These are phyloP conservation scores for Solanum bulbocastanum DNA, from an alignment of 257 asterid species.

Conservation along the genomic window DNA sequence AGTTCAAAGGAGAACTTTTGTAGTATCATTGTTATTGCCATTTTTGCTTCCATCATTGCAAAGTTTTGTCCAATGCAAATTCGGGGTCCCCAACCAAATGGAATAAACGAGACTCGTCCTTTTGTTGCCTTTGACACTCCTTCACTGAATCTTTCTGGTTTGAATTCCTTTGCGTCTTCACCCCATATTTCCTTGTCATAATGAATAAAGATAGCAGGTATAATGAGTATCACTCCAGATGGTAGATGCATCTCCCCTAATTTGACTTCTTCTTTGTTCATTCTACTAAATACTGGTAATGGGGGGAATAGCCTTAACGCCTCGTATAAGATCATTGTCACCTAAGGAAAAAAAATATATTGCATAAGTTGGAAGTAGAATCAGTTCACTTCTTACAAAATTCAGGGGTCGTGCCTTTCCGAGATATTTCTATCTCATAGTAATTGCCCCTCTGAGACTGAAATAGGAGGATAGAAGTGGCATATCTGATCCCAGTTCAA, in stretches of 20 bases:
- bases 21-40: conserved; percentile 21
- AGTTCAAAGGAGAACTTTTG: conserved; percentile 12
- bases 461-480: not conserved
- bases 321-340: conserved; percentile 7
- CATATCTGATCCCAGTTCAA: not conserved
- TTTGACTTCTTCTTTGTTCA: not conserved
- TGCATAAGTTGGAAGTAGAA: not conserved
- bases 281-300: not conserved
- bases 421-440: not conserved
- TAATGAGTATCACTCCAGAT: not conserved
- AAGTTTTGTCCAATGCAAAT: conserved; percentile 23
- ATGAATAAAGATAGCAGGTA: conserved; percentile 13
- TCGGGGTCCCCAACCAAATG: conserved; percentile 28
- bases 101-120: conserved; percentile 8
- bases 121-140: conserved; percentile 8
- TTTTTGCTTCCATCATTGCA: conserved; percentile 20
- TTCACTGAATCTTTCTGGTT: conserved; percentile 20
- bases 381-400: not conserved
- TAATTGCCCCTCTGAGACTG: not conserved
- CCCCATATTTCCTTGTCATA: conserved; percentile 22
- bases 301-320: conserved; percentile 30
- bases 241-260: conserved; percentile 13
- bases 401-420: not conserved
- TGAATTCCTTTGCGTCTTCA: conserved; percentile 18
- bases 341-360: not conserved